Conservation (phyloP, 2,329 filamentous ascomycete species). For the Aspergillus neoniger region DNA sequence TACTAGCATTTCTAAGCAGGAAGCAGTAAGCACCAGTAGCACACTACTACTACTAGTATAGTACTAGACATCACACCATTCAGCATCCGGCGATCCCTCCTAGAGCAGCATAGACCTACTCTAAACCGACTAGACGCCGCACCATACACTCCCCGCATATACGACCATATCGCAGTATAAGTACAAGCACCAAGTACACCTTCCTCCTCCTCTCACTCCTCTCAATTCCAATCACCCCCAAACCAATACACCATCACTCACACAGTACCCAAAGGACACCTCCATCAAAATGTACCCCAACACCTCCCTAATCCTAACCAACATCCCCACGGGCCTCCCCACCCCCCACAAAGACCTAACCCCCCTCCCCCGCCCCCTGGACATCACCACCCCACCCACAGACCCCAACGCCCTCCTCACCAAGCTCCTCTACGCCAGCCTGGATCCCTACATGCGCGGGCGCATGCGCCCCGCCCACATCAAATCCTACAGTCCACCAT, state of each 20-base stretch:
- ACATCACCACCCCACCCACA: slow-evolving; percentile 54
- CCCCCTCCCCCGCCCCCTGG: slow-evolving; percentile 67
- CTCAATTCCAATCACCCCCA: not conserved
- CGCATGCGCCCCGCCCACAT: slow-evolving; percentile 67
- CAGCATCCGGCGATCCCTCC: not conserved
- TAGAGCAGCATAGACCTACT: not conserved
- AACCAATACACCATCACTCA: not conserved
- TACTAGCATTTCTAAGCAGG: slow-evolving; percentile 11
- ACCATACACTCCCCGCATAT: no score
- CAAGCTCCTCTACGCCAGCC: slow-evolving; percentile 72
- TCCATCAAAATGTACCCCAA: slow-evolving; percentile 47
- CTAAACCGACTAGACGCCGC: no score
- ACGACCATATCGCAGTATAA: no score
- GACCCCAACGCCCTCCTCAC: slow-evolving; percentile 67
- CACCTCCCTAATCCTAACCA: slow-evolving; percentile 75
- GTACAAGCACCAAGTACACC: no score
- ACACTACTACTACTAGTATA: not conserved
- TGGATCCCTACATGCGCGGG: slow-evolving; percentile 83
- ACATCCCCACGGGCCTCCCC: slow-evolving; percentile 66
- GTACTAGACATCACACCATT: not conserved
- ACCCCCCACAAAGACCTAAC: slow-evolving; percentile 69
- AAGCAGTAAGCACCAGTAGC: not conserved
- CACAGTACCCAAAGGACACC: no score
- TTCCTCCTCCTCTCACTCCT: no score
- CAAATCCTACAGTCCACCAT: slow-evolving; percentile 70